Conservation (phyloP, 2,329 filamentous ascomycete species). For the Zymoseptoria passerinii region DNA sequence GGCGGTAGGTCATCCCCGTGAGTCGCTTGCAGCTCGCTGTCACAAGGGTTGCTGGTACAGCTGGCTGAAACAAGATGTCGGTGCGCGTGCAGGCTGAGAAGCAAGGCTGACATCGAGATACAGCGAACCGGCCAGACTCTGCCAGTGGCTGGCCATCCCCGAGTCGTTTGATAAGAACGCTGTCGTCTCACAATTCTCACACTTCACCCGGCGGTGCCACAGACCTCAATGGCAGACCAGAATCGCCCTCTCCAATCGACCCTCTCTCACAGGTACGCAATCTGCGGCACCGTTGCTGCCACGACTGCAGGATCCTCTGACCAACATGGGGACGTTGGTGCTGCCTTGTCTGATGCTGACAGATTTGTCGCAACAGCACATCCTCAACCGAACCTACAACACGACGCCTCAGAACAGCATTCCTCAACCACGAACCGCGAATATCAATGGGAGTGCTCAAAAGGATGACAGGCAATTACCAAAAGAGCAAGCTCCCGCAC, state of each 20-base stretch:
- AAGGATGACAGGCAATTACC: slow-evolving; percentile 16
- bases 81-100: not conserved
- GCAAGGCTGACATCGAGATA: slow-evolving; percentile 7
- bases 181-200: slow-evolving; percentile 16
- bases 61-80: slow-evolving; percentile 1
- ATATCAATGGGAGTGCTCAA: slow-evolving; percentile 10
- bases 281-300: not conserved
- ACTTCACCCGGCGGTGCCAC: slow-evolving; percentile 8
- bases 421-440: slow-evolving; percentile 33
- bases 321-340: not conserved
- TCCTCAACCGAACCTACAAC: slow-evolving; percentile 54
- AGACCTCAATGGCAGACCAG: slow-evolving; percentile 9
- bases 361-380: slow-evolving; percentile 36
- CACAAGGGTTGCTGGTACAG: not conserved
- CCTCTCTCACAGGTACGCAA: slow-evolving; percentile 57
- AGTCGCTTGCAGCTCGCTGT: not conserved
- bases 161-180: slow-evolving; percentile 19
- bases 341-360: slow-evolving; percentile 11
- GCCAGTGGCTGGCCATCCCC: slow-evolving; percentile 16
- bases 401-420: slow-evolving; percentile 46
- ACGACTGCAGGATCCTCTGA: not conserved
- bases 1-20: not conserved
- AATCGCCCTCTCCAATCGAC: slow-evolving; percentile 48
- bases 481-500: slow-evolving; percentile 10
- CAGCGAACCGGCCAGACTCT: slow-evolving; percentile 14